phyloP scores from a whole-genome alignment of 345 rosid species.

The Salix brachista region DNA sequence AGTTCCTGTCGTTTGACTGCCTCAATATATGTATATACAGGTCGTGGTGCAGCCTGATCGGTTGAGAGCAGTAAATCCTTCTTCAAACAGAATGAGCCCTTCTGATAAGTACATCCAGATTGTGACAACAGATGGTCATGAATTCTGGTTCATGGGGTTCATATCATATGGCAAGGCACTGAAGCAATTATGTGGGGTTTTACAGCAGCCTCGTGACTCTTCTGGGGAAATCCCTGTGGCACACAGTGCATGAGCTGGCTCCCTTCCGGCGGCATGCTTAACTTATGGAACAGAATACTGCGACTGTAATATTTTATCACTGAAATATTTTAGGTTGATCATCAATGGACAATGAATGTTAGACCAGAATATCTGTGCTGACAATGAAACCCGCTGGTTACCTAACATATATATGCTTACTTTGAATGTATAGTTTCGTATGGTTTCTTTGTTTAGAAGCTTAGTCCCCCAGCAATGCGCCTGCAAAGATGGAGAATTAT shows the following conservation, averaged over 20 bases:
- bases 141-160: constrained; percentile 85
- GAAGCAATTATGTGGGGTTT: constrained; percentile 45
- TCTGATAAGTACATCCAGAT: constrained; percentile 58
- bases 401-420: not conserved
- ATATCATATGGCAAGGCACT: constrained; percentile 72
- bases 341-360: not conserved
- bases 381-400: not conserved
- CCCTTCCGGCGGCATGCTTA: not conserved
- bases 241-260: not conserved
- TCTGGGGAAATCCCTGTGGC: not conserved
- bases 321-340: not conserved
- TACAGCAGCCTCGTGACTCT: constrained; percentile 22
- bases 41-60: constrained; percentile 59
- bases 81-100: constrained; percentile 52
- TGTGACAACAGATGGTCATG: constrained; percentile 57
- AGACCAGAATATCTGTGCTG: not conserved
- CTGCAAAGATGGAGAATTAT: not conserved
- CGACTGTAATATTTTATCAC: not conserved
- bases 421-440: not conserved
- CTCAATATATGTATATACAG: constrained; percentile 26
- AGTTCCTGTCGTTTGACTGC: constrained; percentile 3
- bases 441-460: not conserved
- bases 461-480: not conserved
- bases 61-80: constrained; percentile 48
- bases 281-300: not conserved